phyloP scores from a whole-genome alignment of 805 yeast genomes.

The Candida khao-thaluensis region DNA sequence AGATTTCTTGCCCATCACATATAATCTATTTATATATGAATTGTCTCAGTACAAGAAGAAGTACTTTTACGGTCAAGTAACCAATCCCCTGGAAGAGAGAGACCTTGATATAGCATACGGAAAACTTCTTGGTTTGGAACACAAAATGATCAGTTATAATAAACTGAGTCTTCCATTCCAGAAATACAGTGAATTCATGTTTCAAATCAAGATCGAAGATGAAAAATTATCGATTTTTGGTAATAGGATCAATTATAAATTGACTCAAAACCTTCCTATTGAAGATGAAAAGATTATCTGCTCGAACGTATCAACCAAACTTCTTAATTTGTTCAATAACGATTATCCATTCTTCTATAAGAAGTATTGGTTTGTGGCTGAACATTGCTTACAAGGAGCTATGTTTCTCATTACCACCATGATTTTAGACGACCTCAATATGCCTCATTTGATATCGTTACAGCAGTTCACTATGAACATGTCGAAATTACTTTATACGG shows the following conservation, averaged over 20 bases:
- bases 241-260: conserved; percentile 1
- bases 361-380: conserved; percentile 12
- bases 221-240: conserved; percentile 6
- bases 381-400: conserved; percentile 12
- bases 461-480: conserved; percentile 4
- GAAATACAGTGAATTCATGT: conserved; percentile 2
- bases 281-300: conserved; percentile 3
- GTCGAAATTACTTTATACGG: background rate
- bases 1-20: conserved; percentile 20
- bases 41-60: conserved; percentile 22
- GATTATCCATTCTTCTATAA: conserved; percentile 10
- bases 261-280: background rate
- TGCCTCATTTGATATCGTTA: background rate
- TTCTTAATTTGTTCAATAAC: conserved; percentile 9
- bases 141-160: background rate
- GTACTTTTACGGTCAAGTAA: too few relatives aligned
- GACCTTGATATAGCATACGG: conserved; percentile 1
- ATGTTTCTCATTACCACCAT: conserved; percentile 11
- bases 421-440: conserved; percentile 7
- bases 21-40: conserved; percentile 18
- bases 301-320: background rate
- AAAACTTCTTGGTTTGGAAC: background rate
- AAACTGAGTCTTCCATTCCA: background rate
- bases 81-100: background rate
- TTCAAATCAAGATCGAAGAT: conserved; percentile 5